Evolutionary conservation across 371 early-diverging fungal species (phyloP), one percentile per base, ranked within the genome.

Genomic region (Mortierella sp.): DNA sequence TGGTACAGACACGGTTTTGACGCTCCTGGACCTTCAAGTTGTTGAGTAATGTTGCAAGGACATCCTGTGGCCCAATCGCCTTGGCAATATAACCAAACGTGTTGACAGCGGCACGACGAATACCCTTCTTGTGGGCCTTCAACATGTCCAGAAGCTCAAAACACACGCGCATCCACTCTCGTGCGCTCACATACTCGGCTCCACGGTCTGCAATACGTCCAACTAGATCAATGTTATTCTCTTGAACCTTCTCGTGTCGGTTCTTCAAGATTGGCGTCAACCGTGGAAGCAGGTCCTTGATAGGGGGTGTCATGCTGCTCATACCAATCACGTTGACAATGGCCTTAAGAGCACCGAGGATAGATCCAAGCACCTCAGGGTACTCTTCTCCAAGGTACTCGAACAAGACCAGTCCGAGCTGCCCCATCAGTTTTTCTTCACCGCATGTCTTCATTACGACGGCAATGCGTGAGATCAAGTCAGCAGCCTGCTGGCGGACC

Each of bases 131-230:
- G 86, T 96, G 97, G 1, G 99, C 97, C 75, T 97, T 96, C 56
- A 99, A 86, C 83, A 97, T 88, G 80, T 98, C 99, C 51, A 98
- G 86, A 51, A 99, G 84, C 81, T 97, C 98, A 75, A 98, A 98
- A 71, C 98, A 98, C 68, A 97, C 97, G 62, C 99, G 94, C 97
- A 99, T 97, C 99, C 99, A 99, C 85, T 99, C 99, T 73, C 97
- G 91, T 4, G 98, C 95, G 69, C 93, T 91, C n/a, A 99, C 98
- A 82, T 91, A 94, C 77, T 98, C 98, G n/a, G 98, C 96, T 64
- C 96, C 99, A 74, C 98, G 94, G 82, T 98, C 98, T 14, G 98
- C 99, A 72, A 98, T 97, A 82, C 97, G 93, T 25, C 98, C 98
- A 4, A 99, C 97, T 11, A 99, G 82, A 85, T 97, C 96, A 69